Percentiles rank a stretch among this genome's conserved stretches.
Evolutionary conservation across 345 rosid species (phyloP).

Genomic region (Citrus mangshanensis): DNA sequence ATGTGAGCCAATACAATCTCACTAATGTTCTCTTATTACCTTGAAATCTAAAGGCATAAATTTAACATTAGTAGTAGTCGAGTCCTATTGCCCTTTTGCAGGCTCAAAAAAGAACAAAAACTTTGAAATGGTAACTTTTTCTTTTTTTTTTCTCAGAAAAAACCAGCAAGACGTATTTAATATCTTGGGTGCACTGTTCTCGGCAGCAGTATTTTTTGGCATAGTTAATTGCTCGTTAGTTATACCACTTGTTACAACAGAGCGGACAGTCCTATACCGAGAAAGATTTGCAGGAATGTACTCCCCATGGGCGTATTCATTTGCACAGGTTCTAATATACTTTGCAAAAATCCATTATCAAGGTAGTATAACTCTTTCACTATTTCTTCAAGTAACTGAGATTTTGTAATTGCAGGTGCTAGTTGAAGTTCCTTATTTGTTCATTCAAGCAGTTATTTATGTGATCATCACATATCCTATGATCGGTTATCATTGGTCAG

Average conservation of each 20-base stretch:
- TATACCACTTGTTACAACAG: conserved; percentile 20
- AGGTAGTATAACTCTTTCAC: no score
- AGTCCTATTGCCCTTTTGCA: no score
- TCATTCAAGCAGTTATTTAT: conserved; percentile 21
- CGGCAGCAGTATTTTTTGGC: conserved; percentile 19
- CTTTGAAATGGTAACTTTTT: not conserved
- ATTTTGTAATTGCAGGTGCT: conserved; percentile 12
- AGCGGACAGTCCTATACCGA: conserved; percentile 19
- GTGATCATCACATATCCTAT: conserved; percentile 34
- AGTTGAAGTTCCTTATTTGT: conserved; percentile 26
- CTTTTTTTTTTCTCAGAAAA: conserved; percentile 5
- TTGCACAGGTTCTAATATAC: conserved; percentile 16
- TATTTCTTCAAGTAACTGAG: not conserved
- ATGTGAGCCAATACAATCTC: conserved; percentile 27
- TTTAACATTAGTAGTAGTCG: no score
- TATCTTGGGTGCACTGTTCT: conserved; percentile 15
- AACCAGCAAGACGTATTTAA: conserved; percentile 23
- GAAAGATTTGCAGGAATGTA: conserved; percentile 30
- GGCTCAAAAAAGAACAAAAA: no score
- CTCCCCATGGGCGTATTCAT: conserved; percentile 23
- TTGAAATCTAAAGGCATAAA: no score
- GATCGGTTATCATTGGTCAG: conserved; percentile 32
- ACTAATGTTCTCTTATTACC: no score
- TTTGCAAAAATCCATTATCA: not conserved
- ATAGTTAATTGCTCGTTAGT: conserved; percentile 21